These are phyloP conservation scores for Globisporangium cylindrosporum DNA, from an alignment of 352 stramenopile species.

Conservation along the genomic window DNA sequence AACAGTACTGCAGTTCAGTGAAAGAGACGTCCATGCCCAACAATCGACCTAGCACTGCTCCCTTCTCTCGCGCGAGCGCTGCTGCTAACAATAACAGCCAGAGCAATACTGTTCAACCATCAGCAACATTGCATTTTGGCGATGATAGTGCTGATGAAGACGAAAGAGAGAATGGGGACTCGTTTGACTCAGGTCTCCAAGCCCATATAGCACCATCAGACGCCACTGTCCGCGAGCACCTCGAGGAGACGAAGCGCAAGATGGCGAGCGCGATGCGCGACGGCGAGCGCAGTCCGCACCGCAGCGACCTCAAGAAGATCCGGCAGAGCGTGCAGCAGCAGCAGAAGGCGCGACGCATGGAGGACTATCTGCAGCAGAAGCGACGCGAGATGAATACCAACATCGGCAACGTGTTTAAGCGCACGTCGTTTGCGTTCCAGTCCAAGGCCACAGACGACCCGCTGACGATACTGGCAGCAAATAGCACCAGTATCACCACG, in stretches of 20 bases:
- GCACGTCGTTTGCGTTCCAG: constrained; percentile 48
- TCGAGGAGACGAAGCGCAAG: constrained; percentile 42
- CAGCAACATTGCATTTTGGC: background rate
- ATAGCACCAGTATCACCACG: background rate
- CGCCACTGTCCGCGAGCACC: constrained; percentile 27
- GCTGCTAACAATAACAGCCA: background rate
- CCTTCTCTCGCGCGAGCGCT: background rate
- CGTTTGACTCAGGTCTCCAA: constrained; percentile 1
- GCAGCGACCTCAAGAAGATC: constrained; percentile 30
- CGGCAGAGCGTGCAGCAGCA: constrained; percentile 29
- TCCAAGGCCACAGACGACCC: constrained; percentile 16
- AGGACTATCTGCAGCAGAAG: constrained; percentile 73
- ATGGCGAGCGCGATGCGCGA: constrained; percentile 51
- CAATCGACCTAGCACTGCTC: constrained; percentile 8
- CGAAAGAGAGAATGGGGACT: background rate
- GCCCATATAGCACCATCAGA: background rate
- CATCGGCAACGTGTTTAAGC: constrained; percentile 71
- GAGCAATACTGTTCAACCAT: background rate
- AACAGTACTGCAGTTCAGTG: constrained; percentile 24
- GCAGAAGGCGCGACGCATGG: constrained; percentile 60
- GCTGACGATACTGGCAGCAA: constrained; percentile 3
- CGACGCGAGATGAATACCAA: constrained; percentile 59
- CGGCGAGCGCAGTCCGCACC: constrained; percentile 24
- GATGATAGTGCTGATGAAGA: background rate
- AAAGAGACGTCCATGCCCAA: background rate